phyloP scores from a whole-genome alignment of 192 early-diverging fungal genomes.

The Coemansia sp. region DNA sequence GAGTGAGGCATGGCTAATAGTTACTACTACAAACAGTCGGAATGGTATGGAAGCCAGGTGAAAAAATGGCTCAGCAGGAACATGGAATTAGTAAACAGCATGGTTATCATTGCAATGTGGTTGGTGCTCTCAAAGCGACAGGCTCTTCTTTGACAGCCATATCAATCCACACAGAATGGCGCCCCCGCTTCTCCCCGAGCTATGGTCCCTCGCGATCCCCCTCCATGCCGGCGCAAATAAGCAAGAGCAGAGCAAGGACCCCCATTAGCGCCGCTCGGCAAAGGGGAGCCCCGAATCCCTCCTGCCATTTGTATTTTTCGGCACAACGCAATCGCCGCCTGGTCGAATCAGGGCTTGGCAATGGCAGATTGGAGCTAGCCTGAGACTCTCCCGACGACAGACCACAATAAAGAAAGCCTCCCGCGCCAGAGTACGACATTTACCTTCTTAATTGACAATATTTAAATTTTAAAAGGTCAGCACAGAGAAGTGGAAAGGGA shows the following conservation, averaged over 20 bases:
- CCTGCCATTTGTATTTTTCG: neutral
- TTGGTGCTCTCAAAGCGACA: neutral
- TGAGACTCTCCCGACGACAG: neutral
- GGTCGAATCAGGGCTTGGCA: neutral
- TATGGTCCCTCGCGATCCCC: neutral
- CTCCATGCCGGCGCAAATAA: neutral
- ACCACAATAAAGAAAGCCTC: neutral
- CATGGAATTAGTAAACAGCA: neutral
- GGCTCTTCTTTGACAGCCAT: neutral
- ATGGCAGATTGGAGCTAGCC: neutral
- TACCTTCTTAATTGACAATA: conserved; percentile 50
- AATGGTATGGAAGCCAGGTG: neutral
- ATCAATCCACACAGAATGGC: neutral
- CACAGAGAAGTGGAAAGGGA: conserved; percentile 47
- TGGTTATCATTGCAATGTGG: neutral
- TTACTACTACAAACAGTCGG: conserved; percentile 17
- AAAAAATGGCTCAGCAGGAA: neutral
- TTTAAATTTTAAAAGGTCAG: conserved; percentile 36
- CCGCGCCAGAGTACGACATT: neutral
- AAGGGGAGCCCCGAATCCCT: neutral
- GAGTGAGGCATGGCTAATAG: conserved; percentile 72
- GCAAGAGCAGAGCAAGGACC: neutral
- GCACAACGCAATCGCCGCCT: neutral
- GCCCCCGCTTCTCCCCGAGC: neutral
- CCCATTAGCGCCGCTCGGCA: neutral